phyloP scores from a whole-genome alignment of 495 filamentous ascomycete species.

The Hypoxylon subgilvum region DNA sequence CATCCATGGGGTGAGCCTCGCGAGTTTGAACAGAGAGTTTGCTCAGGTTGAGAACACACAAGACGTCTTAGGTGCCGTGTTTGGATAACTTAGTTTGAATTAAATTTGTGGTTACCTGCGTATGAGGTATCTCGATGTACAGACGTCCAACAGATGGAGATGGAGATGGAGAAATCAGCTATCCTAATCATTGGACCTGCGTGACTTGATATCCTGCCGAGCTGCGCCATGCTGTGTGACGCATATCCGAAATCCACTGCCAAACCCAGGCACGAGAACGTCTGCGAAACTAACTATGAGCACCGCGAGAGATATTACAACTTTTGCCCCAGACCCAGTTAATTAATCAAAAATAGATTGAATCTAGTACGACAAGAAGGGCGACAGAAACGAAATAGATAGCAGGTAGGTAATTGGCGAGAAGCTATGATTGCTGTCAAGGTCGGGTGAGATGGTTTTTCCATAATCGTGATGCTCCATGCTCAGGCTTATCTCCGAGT shows the following conservation, averaged over 20 bases:
- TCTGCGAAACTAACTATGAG: too few relatives aligned
- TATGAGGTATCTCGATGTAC: conserved; percentile 2
- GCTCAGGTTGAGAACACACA: conserved; percentile 49
- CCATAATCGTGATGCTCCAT: not conserved
- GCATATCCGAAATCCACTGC: too few relatives aligned
- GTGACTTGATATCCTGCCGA: not conserved
- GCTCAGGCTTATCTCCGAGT: not conserved
- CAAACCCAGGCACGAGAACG: too few relatives aligned
- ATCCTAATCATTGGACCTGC: not conserved
- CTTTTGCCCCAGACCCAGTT: too few relatives aligned
- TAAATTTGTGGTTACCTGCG: not conserved
- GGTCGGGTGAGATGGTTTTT: not conserved
- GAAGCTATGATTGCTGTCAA: not conserved
- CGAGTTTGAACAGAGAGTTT: conserved; percentile 58
- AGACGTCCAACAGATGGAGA: too few relatives aligned
- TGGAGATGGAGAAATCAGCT: too few relatives aligned
- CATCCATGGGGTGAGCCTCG: conserved; percentile 54
- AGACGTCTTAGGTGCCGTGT: conserved; percentile 37
- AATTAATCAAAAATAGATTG: too few relatives aligned
- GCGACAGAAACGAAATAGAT: too few relatives aligned
- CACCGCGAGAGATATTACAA: too few relatives aligned
- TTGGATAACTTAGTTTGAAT: conserved; percentile 1
- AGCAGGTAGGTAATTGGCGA: too few relatives aligned
- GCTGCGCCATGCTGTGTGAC: too few relatives aligned
- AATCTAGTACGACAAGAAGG: not conserved